These are phyloP conservation scores for Cymbidium sinense DNA, from an alignment of 106 monocot species.

Conservation along the genomic window DNA sequence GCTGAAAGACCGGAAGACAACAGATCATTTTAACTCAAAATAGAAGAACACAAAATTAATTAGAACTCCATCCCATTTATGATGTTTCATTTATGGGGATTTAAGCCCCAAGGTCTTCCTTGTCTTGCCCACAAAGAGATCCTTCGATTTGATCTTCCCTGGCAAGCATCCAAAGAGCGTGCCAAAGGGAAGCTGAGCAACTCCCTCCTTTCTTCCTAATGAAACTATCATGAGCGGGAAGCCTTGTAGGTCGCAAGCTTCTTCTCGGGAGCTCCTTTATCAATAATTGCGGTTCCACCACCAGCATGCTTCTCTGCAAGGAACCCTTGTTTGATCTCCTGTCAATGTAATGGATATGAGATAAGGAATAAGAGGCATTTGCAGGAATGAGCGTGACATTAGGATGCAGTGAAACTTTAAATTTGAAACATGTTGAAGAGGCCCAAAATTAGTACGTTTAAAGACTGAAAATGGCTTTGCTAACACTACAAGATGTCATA, in stretches of 20 bases:
- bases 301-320: slow-evolving; percentile 49
- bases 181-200: slow-evolving; percentile 40
- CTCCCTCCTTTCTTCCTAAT: slow-evolving; percentile 41
- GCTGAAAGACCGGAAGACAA: neutral
- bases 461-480: too few relatives aligned
- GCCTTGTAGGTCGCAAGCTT: slow-evolving; percentile 26
- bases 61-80: neutral
- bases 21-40: neutral
- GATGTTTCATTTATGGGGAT: neutral
- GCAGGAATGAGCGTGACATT: too few relatives aligned
- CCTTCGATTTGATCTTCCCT: slow-evolving; percentile 45
- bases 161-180: slow-evolving; percentile 33
- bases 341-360: neutral
- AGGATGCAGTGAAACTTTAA: too few relatives aligned
- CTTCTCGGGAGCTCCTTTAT: slow-evolving; percentile 29
- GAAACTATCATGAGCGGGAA: slow-evolving; percentile 21
- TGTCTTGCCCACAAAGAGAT: slow-evolving; percentile 38
- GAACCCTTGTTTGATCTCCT: slow-evolving; percentile 55
- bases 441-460: too few relatives aligned
- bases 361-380: neutral
- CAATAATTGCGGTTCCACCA: slow-evolving; percentile 40
- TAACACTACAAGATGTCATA: too few relatives aligned
- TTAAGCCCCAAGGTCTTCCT: slow-evolving; percentile 29
- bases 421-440: too few relatives aligned
- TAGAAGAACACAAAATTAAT: neutral